Evolutionary conservation across 495 filamentous ascomycete genomes (phyloP).

Genomic region (Xylaria curta): DNA sequence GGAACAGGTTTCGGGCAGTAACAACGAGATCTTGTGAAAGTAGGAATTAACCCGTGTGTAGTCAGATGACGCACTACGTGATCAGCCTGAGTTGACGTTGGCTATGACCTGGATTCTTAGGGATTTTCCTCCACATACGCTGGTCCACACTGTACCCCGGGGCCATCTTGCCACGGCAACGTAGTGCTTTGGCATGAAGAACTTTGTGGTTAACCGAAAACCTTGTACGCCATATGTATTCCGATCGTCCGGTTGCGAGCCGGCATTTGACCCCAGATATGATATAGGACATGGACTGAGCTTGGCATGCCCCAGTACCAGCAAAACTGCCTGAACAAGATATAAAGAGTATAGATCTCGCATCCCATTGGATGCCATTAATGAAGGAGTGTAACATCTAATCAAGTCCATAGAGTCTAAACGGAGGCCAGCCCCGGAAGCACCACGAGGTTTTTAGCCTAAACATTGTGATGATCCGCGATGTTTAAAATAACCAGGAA

Average conservation of each 20-base stretch:
- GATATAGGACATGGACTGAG: background rate
- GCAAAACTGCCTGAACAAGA: constrained; percentile 20
- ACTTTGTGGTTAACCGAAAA: background rate
- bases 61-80: background rate
- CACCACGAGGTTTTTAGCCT: constrained; percentile 41
- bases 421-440: constrained; percentile 33
- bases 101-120: background rate
- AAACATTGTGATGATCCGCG: constrained; percentile 29
- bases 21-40: background rate
- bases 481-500: background rate
- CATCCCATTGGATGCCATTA: constrained; percentile 34
- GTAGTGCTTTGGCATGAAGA: background rate
- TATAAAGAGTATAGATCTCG: background rate
- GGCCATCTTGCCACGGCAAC: background rate
- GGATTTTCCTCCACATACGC: background rate
- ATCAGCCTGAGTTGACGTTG: constrained; percentile 14
- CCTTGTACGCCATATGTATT: constrained; percentile 1
- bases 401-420: constrained; percentile 32
- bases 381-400: constrained; percentile 33
- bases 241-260: constrained; percentile 19
- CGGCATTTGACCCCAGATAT: constrained; percentile 24
- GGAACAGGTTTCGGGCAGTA: background rate
- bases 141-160: background rate
- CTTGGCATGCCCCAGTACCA: background rate
- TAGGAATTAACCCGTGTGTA: background rate